Evolutionary conservation across 2,329 filamentous ascomycete genomes (phyloP), one percentile per base, ranked within the genome.

Genomic region (Teratosphaeria destructans): DNA sequence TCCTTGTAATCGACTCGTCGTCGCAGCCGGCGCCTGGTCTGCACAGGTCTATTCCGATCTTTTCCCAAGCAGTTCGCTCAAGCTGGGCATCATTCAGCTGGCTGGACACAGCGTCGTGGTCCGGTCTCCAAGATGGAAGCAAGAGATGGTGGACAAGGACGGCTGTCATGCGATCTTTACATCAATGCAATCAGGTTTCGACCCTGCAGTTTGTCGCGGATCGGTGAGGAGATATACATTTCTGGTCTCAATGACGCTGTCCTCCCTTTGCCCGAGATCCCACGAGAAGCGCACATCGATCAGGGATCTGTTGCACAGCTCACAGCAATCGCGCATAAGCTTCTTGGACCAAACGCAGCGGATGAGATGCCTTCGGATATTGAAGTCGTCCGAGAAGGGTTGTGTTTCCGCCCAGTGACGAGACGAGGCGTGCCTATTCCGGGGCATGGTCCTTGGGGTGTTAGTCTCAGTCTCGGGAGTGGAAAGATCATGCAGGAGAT

Each of bases 361-460:
- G 64, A 66, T 29, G 62, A 66, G 5, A 49, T 49, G 43, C 43
- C 43, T 19, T 56, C 52, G 27, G 82, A 85, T 55, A 63, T 90
- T 16, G 79, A 88, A 63, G 73, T 89, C 12, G 69, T 90, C 11
- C 79, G 85, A 39, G 81, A 85, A 64, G 83, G 82, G 0, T 70
- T 92, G 59, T 93, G 89, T 70, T 91, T 90, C 73, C 80, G 89
- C 12, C 88, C 89, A 0, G 81, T 88, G 2, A 86, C 86, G 26
- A 74, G 78, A 1, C 80, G 77, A 56, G 88, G 87, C 0, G 77
- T 76, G 29, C 88, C 89, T 0, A 81, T 90, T 29, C 68, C 85
- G 3, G 88, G 89, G 0, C 88, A 92, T 76, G 88, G 88, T 0
- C 85, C 88, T 0, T 92, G 88, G 88, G 88, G 88, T 7, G 73